A percentile compares a stretch with the other conserved stretches of the same genome.
These are phyloP conservation scores for Pogostemon cablin DNA, from an alignment of 257 asterid genomes.

Conservation along the genomic window DNA sequence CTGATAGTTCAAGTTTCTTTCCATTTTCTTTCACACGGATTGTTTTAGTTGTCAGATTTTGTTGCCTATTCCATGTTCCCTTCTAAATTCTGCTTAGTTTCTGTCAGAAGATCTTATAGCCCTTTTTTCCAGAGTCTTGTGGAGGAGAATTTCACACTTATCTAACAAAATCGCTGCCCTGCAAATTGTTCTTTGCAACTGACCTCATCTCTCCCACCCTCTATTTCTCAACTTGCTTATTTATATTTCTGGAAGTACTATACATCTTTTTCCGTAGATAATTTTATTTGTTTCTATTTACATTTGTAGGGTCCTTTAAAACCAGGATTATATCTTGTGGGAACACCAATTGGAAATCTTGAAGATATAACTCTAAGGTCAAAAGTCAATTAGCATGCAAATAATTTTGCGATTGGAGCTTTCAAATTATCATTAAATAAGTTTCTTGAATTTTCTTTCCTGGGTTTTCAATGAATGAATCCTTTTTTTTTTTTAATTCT, in stretches of 20 bases:
- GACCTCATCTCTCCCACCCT: background rate
- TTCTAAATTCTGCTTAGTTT: background rate
- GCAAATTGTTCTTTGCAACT: background rate
- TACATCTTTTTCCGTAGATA: slow-evolving; percentile 11
- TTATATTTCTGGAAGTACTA: background rate
- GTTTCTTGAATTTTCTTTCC: slow-evolving; percentile 5
- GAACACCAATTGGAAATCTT: slow-evolving; percentile 96
- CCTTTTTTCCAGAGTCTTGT: no score
- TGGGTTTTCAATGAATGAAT: slow-evolving; percentile 7
- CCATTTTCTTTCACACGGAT: background rate
- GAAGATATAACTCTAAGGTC: slow-evolving; percentile 92
- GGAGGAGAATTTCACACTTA: no score
- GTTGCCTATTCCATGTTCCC: background rate
- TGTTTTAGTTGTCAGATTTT: slow-evolving; percentile 1
- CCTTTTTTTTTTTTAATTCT: slow-evolving; percentile 23
- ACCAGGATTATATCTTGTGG: slow-evolving; percentile 89
- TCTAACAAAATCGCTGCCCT: no score
- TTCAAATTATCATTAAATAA: background rate
- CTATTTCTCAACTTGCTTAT: background rate
- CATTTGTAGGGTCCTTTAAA: slow-evolving; percentile 68
- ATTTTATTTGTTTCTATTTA: background rate
- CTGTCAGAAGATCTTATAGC: background rate
- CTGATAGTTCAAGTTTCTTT: background rate
- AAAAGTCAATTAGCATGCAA: slow-evolving; percentile 42
- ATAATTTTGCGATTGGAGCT: slow-evolving; percentile 15